Percentiles rank a stretch among this genome's conserved stretches.
Evolutionary conservation across 371 early-diverging fungal species (phyloP).

Genomic region (Phascolomyces articulosus): DNA sequence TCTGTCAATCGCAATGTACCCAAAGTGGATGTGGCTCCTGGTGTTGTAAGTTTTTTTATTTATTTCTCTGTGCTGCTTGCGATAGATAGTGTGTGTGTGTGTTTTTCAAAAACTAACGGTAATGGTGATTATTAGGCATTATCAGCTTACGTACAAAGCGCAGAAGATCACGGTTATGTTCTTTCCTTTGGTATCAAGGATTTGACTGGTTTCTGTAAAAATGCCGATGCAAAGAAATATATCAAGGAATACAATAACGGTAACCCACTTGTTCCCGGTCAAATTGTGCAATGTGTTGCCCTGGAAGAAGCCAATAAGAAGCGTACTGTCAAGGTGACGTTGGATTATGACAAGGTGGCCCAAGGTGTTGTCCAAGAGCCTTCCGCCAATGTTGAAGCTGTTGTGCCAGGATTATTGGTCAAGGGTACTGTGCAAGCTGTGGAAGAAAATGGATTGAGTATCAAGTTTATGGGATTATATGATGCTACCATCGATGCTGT

Average conservation of each 20-base stretch:
- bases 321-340: slow-evolving; percentile 62
- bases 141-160: slow-evolving; percentile 64
- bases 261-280: slow-evolving; percentile 64
- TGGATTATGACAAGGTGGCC: slow-evolving; percentile 57
- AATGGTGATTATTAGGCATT: too few species aligned
- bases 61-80: background rate
- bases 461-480: slow-evolving; percentile 74
- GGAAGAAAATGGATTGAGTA: slow-evolving; percentile 59
- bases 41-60: slow-evolving; percentile 52
- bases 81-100: too few species aligned
- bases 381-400: slow-evolving; percentile 56
- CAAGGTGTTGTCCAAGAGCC: slow-evolving; percentile 53
- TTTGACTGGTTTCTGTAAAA: slow-evolving; percentile 68
- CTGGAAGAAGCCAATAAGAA: slow-evolving; percentile 49
- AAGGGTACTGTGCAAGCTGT: slow-evolving; percentile 55
- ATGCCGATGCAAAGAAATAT: slow-evolving; percentile 60
- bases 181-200: slow-evolving; percentile 72
- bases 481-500: slow-evolving; percentile 56
- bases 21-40: slow-evolving; percentile 56
- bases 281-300: slow-evolving; percentile 63
- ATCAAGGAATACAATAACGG: slow-evolving; percentile 54
- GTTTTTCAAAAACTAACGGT: too few species aligned
- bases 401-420: slow-evolving; percentile 70
- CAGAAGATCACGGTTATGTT: slow-evolving; percentile 87
- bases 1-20: slow-evolving; percentile 63